Percentiles rank a stretch among this genome's conserved stretches.
phyloP scores from a whole-genome alignment of 805 yeast genomes.

The Candida patagonica region DNA sequence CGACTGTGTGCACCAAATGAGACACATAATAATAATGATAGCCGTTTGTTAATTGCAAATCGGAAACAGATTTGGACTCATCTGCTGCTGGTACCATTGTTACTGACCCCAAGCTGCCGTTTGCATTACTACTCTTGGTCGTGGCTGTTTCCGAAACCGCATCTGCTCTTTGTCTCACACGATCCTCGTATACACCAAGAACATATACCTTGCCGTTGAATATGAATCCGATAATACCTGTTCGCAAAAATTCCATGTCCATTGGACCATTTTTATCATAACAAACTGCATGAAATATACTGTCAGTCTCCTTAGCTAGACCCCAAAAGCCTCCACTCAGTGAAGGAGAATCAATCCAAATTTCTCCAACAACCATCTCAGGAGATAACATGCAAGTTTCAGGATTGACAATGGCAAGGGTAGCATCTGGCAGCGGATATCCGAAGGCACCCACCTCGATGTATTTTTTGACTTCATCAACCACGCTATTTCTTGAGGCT shows the following conservation, averaged over 20 bases:
- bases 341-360: slow-evolving; percentile 95
- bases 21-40: slow-evolving; percentile 71
- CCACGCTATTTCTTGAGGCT: slow-evolving; percentile 31
- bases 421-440: slow-evolving; percentile 88
- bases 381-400: slow-evolving; percentile 71
- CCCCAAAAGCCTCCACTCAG: slow-evolving; percentile 87
- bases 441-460: slow-evolving; percentile 88
- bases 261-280: slow-evolving; percentile 59
- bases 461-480: slow-evolving; percentile 36
- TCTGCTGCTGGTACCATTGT: not conserved
- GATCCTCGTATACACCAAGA: slow-evolving; percentile 83
- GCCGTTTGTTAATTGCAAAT: not conserved
- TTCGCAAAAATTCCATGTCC: slow-evolving; percentile 75
- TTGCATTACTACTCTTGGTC: not conserved
- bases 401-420: slow-evolving; percentile 88
- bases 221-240: slow-evolving; percentile 84
- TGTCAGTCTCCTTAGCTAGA: slow-evolving; percentile 53
- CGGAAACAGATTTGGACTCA: not conserved
- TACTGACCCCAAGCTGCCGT: not conserved
- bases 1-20: slow-evolving; percentile 77
- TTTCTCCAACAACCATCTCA: slow-evolving; percentile 81
- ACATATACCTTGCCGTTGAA: slow-evolving; percentile 82
- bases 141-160: not conserved
- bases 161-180: slow-evolving; percentile 57
- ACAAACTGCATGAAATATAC: slow-evolving; percentile 75